Conservation (phyloP, 2,329 filamentous ascomycete species). For the Trichoderma aggressivum region DNA sequence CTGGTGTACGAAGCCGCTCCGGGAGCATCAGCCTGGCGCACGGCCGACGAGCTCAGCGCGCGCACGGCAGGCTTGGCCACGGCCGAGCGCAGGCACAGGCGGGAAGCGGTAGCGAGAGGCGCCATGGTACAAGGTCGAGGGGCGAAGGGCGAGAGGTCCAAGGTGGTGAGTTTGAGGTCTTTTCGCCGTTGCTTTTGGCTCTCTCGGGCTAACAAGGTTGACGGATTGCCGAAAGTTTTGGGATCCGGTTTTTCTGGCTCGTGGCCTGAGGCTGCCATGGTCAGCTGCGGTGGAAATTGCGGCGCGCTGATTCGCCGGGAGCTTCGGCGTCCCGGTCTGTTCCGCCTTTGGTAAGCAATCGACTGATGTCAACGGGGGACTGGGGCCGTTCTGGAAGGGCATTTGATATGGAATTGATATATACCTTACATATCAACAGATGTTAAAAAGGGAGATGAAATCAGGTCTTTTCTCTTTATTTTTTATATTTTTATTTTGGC, state of each 20-base stretch:
- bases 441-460: not conserved
- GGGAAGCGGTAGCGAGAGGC: conserved; percentile 65
- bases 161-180: conserved; percentile 44
- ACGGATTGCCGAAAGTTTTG: conserved; percentile 45
- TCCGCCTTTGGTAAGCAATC: conserved; percentile 23
- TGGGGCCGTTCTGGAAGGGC: not conserved
- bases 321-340: conserved; percentile 31
- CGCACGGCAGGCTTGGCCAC: conserved; percentile 45
- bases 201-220: conserved; percentile 28
- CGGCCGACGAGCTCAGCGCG: conserved; percentile 54
- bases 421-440: not conserved
- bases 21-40: conserved; percentile 48
- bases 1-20: conserved; percentile 53
- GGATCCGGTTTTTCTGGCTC: conserved; percentile 26
- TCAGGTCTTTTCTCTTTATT: not conserved
- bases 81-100: conserved; percentile 62
- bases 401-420: not conserved
- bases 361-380: not conserved
- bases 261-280: conserved; percentile 43
- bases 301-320: conserved; percentile 41
- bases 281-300: conserved; percentile 41
- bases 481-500: not conserved
- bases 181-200: conserved; percentile 34
- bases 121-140: conserved; percentile 50
- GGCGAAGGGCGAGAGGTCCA: conserved; percentile 26